A percentile compares a stretch with the other conserved stretches of the same genome.
These are phyloP conservation scores for Zalaria sp. DNA, from an alignment of 2,329 filamentous ascomycete species.

Conservation along the genomic window DNA sequence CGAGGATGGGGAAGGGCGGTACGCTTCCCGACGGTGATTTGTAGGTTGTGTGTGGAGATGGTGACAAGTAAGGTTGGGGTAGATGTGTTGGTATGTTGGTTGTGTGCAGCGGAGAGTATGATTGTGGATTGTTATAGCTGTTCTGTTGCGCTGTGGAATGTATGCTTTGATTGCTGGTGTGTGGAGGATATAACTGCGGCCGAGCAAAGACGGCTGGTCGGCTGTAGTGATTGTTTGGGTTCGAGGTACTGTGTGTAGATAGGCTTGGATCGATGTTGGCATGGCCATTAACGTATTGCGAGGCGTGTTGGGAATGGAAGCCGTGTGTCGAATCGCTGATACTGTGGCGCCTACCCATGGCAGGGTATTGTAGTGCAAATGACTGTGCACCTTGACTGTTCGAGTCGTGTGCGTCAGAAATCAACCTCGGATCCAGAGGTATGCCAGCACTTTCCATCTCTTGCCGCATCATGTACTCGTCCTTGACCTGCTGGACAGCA, in stretches of 20 bases:
- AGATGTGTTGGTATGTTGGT: neutral
- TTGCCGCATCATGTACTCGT: no score
- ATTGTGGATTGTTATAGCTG: constrained; percentile 14
- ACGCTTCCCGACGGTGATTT: neutral
- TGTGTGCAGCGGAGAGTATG: constrained; percentile 9
- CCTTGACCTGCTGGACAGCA: no score
- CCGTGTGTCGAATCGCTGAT: neutral
- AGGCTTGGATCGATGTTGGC: no score
- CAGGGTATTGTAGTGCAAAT: neutral
- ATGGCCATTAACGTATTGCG: no score
- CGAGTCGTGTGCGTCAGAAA: neutral
- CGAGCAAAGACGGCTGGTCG: no score
- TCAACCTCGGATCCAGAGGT: neutral
- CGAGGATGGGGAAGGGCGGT: neutral
- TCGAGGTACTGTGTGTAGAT: no score
- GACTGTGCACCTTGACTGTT: neutral
- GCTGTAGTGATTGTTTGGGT: no score
- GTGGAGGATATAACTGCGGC: no score
- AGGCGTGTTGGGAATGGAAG: no score
- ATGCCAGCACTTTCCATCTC: neutral
- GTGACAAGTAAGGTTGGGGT: constrained; percentile 2
- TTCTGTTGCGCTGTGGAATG: neutral
- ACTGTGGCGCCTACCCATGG: neutral
- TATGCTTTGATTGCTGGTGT: no score
- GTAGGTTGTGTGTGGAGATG: neutral